These are phyloP conservation scores for Crithidia acanthocephali DNA, from an alignment of 208 protist genomes.

Conservation along the genomic window DNA sequence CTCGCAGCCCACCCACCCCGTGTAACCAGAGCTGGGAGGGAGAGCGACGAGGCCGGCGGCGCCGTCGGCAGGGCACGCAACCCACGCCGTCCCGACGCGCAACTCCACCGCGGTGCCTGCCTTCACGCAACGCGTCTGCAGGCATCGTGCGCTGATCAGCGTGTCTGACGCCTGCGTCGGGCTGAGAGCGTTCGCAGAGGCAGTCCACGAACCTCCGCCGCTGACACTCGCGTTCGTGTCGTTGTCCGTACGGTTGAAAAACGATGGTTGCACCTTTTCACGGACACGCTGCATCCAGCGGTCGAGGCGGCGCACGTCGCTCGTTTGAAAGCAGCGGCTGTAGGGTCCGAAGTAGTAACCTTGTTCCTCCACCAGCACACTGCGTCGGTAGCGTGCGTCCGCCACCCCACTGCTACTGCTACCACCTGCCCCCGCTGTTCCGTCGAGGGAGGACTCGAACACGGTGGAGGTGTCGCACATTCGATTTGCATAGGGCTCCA, in stretches of 20 bases:
- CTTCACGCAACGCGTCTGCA: conserved; percentile 33
- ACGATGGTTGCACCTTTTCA: not conserved
- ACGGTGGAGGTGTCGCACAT: conserved; percentile 26
- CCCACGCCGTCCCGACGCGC: conserved; percentile 41
- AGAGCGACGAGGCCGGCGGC: conserved; percentile 29
- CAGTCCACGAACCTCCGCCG: not conserved
- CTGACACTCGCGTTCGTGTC: not conserved
- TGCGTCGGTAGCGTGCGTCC: not conserved
- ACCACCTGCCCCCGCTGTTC: not conserved
- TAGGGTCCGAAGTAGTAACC: conserved; percentile 49
- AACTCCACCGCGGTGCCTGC: conserved; percentile 33
- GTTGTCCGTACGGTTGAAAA: not conserved
- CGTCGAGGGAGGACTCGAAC: conserved; percentile 8
- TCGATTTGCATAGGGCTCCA: conserved; percentile 40
- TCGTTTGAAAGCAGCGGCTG: conserved; percentile 38
- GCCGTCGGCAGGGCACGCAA: conserved; percentile 55
- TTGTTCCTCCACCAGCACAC: conserved; percentile 6
- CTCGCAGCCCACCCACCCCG: conserved; percentile 47
- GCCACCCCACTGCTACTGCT: not conserved
- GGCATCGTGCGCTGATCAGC: conserved; percentile 26
- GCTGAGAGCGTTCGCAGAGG: not conserved
- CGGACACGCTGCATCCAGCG: not conserved
- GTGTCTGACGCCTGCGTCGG: not conserved
- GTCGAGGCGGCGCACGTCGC: conserved; percentile 18
- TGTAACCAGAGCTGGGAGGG: conserved; percentile 32